Conservation (phyloP, 768 basidiomycete genomes). For the Phaffia tasmanica region DNA sequence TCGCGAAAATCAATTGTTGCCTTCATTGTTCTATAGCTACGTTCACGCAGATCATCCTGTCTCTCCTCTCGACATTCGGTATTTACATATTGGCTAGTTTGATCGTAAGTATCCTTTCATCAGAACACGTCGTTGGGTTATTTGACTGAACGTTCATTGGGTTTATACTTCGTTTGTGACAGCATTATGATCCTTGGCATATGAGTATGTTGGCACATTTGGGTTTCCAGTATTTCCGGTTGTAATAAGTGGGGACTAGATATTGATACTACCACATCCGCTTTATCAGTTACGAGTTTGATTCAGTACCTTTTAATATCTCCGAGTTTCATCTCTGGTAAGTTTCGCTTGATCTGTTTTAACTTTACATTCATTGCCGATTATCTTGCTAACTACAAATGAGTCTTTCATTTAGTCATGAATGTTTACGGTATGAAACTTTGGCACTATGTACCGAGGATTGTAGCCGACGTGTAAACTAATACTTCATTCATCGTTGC, state of each 20-base stretch:
- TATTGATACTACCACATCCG: no score
- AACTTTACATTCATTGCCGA: slow-evolving; percentile 44
- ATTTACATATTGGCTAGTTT: slow-evolving; percentile 73
- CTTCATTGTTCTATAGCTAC: slow-evolving; percentile 19
- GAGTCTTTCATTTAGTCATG: slow-evolving; percentile 66
- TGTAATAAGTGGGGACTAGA: slow-evolving; percentile 42
- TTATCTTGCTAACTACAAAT: slow-evolving; percentile 53
- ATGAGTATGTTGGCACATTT: slow-evolving; percentile 46
- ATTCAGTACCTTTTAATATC: no score
- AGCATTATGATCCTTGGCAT: slow-evolving; percentile 82
- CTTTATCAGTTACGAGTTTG: no score
- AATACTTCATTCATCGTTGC: slow-evolving; percentile 58
- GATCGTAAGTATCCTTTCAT: slow-evolving; percentile 52
- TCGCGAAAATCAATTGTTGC: not conserved
- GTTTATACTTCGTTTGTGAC: not conserved
- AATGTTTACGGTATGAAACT: slow-evolving; percentile 20
- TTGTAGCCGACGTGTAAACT: slow-evolving; percentile 54
- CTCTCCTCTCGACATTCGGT: slow-evolving; percentile 75
- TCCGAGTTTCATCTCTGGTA: no score
- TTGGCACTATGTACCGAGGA: slow-evolving; percentile 46
- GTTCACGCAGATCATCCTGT: slow-evolving; percentile 76
- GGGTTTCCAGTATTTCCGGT: slow-evolving; percentile 37
- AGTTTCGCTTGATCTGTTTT: slow-evolving; percentile 20
- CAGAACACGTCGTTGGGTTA: not conserved
- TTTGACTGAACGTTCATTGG: no score